Base-by-base conservation (phyloP, 768 basidiomycete genomes). In the Chalciporus sphaerocephalus region DNA sequence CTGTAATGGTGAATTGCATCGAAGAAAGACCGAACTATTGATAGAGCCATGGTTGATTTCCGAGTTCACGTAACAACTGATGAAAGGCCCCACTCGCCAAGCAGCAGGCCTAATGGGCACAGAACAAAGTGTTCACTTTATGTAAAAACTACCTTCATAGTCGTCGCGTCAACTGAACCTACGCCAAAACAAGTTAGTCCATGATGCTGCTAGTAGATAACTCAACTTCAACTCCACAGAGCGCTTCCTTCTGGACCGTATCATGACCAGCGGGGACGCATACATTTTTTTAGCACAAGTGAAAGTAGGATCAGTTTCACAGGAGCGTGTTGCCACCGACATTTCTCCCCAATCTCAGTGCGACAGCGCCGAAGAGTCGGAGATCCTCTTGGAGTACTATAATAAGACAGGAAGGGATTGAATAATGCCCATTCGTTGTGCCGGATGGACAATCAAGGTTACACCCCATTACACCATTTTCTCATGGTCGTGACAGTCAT, bases 21-120 rank as follows among this genome's bases (percentile, higher is more conserved):
- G 39, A 41, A 34, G 39, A 22, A 40, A 47, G 16, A 47, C 46
- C 33, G 39, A 47, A 17, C 39, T 41, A 36, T 47, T 30, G 11
- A 24, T 30, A 46, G n/a, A 38, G 37, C n/a, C n/a, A n/a, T n/a
- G 22, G 7, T 38, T 21, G 20, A 8, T 37, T n/a, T 30, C 24
- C 22, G 20, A 8, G 25, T n/a, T 30, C 25, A 46, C 36, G 44
- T 46, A 46, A 38, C 39, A 40, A 23, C 23, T n/a, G 21, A 40
- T 25, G 24, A 16, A 20, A n/a, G n/a, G n/a, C 12, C 10, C 13
- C 22, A 16, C 30, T 28, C 27, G 27, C 27, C 5, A 28, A 12
- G 46, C 40, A 40, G 46, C 46, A 39, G 28, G 11, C 32, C 40
- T 40, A 41, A 24, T n/a, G n/a, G n/a, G n/a, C 23, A 36, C 9